Conservation (phyloP, 2,329 filamentous ascomycete genomes). For the Chaetomiaceae sp. region DNA sequence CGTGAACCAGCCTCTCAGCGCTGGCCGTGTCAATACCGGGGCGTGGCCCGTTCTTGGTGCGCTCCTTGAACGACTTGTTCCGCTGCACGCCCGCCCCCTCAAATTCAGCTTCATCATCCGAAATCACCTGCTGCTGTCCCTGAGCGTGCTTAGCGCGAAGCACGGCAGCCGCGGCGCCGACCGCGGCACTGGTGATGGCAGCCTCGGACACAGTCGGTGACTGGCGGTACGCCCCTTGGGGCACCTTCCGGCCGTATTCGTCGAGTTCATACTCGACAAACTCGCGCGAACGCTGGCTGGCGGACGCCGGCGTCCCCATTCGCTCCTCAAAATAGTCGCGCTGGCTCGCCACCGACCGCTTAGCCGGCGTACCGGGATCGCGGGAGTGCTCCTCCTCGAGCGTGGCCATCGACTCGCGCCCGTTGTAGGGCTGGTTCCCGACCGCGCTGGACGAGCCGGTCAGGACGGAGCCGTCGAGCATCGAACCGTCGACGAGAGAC, state of each 20-base stretch:
- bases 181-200: conserved; percentile 51
- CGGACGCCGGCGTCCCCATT: conserved; percentile 34
- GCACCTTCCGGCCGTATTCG: conserved; percentile 51
- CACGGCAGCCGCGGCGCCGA: conserved; percentile 47
- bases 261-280: conserved; percentile 52
- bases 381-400: conserved; percentile 31
- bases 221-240: conserved; percentile 36
- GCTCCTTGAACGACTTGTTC: conserved; percentile 62
- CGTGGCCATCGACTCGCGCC: conserved; percentile 34
- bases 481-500: conserved; percentile 73
- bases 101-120: conserved; percentile 34
- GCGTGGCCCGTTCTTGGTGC: conserved; percentile 50
- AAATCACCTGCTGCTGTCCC: conserved; percentile 34
- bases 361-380: conserved; percentile 29
- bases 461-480: conserved; percentile 60
- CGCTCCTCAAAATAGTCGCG: conserved; percentile 36
- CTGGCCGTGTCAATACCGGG: conserved; percentile 50
- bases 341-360: conserved; percentile 37
- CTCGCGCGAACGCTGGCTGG: conserved; percentile 38
- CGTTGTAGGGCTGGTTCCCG: conserved; percentile 41
- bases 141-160: conserved; percentile 45
- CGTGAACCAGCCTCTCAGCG: conserved; percentile 49
- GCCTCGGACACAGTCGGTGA: conserved; percentile 53
- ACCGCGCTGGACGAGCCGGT: conserved; percentile 50
- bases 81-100: conserved; percentile 47